Conservation (phyloP, 1,139 yeast genomes). For the Geotrichum phurueaensis region DNA sequence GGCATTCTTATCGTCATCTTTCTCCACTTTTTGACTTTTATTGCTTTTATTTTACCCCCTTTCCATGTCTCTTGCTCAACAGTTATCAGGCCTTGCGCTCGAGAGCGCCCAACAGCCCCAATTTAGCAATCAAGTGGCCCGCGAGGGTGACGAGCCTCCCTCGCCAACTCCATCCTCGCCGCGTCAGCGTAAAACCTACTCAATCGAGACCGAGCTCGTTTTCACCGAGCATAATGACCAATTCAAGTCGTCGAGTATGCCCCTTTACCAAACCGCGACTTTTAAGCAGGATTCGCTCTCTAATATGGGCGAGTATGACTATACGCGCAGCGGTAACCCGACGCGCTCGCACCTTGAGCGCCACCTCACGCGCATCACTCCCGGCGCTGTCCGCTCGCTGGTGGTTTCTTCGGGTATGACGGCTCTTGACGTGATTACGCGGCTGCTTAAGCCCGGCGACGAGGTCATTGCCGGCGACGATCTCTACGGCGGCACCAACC, state of each 20-base stretch:
- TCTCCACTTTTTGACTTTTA: neutral
- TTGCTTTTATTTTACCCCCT: neutral
- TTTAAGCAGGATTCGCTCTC: slow-evolving; percentile 74
- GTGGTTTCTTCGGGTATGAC: slow-evolving; percentile 94
- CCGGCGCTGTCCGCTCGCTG: slow-evolving; percentile 56
- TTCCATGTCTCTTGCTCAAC: neutral
- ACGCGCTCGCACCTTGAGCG: slow-evolving; percentile 75
- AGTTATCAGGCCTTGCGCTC: neutral
- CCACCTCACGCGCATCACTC: slow-evolving; percentile 71
- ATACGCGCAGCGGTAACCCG: slow-evolving; percentile 93
- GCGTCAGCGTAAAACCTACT: slow-evolving; percentile 28
- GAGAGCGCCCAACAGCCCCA: neutral
- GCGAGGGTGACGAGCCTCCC: slow-evolving; percentile 31
- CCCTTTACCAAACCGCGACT: slow-evolving; percentile 88
- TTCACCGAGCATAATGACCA: slow-evolving; percentile 62
- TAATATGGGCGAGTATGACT: slow-evolving; percentile 82
- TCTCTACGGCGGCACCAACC: slow-evolving; percentile 85
- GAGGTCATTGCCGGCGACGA: slow-evolving; percentile 91
- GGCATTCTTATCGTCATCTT: neutral
- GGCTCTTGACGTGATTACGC: slow-evolving; percentile 75
- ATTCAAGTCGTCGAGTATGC: slow-evolving; percentile 77
- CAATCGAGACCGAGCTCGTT: slow-evolving; percentile 70
- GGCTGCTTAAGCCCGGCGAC: slow-evolving; percentile 69
- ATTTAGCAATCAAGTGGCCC: slow-evolving; percentile 16
- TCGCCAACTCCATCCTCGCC: slow-evolving; percentile 39